Conservation (phyloP, 495 filamentous ascomycete species). For the Chlorociboria aeruginascens region DNA sequence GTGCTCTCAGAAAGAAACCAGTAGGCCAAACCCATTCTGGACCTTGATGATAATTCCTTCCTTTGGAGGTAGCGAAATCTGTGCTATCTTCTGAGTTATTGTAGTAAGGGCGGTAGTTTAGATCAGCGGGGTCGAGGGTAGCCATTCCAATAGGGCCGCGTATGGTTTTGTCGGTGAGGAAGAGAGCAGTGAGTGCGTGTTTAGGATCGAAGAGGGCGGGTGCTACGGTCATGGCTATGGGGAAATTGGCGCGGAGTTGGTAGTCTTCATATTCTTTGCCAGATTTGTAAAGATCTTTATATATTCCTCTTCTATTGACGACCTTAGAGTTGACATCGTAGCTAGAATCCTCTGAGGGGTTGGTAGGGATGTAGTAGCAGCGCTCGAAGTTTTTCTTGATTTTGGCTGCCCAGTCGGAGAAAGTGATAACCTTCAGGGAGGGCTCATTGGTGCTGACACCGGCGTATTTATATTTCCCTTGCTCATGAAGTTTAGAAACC, state of each 20-base stretch:
- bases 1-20: conserved; percentile 83
- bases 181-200: conserved; percentile 67
- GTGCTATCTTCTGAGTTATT: conserved; percentile 84
- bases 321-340: conserved; percentile 72
- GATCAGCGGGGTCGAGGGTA: conserved; percentile 82
- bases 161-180: conserved; percentile 63
- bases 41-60: conserved; percentile 95
- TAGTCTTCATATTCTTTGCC: conserved; percentile 97
- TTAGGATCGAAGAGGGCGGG: conserved; percentile 71
- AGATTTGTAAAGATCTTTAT: conserved; percentile 89
- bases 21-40: conserved; percentile 99
- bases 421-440: conserved; percentile 47
- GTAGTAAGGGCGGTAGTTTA: conserved; percentile 90
- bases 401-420: conserved; percentile 66
- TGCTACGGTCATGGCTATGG: conserved; percentile 90
- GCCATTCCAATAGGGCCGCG: conserved; percentile 89
- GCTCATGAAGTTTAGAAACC: conserved; percentile 52
- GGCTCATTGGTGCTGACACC: conserved; percentile 44
- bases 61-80: conserved; percentile 84
- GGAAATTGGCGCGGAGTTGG: conserved; percentile 86
- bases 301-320: conserved; percentile 85
- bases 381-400: conserved; percentile 82
- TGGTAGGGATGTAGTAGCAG: conserved; percentile 72
- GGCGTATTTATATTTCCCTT: conserved; percentile 55
- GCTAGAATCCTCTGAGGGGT: conserved; percentile 51